phyloP scores from a whole-genome alignment of 2,329 filamentous ascomycete species.

The Camillea tinctor region DNA sequence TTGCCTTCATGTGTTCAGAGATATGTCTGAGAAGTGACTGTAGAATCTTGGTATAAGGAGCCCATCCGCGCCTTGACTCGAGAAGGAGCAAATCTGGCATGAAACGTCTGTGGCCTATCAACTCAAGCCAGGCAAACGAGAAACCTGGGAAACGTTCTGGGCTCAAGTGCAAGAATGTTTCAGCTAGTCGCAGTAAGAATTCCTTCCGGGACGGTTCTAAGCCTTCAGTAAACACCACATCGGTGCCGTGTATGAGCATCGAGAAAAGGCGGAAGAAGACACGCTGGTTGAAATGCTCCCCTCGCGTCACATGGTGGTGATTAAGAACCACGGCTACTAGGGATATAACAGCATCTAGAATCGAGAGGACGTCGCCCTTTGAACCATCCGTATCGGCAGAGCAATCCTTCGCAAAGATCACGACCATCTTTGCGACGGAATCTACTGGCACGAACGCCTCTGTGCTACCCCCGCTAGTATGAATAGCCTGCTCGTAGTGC shows the following conservation, averaged over 20 bases:
- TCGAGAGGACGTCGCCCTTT: constrained; percentile 63
- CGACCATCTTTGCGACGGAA: constrained; percentile 77
- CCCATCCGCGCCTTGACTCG: constrained; percentile 71
- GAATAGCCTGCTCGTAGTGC: constrained; percentile 70
- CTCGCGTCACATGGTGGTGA: constrained; percentile 78
- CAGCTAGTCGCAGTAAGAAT: constrained; percentile 70
- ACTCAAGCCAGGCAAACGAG: constrained; percentile 76
- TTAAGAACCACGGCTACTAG: constrained; percentile 80
- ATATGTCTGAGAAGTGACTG: constrained; percentile 71
- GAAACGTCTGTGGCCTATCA: constrained; percentile 83
- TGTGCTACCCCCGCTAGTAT: constrained; percentile 57
- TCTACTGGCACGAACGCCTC: constrained; percentile 67
- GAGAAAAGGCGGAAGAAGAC: constrained; percentile 92
- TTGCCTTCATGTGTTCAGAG: constrained; percentile 74
- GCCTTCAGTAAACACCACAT: constrained; percentile 56
- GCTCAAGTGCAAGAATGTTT: constrained; percentile 69
- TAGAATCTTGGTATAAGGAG: constrained; percentile 69
- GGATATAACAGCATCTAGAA: constrained; percentile 75
- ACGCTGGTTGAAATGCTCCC: constrained; percentile 80
- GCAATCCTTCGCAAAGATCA: constrained; percentile 72
- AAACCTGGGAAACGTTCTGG: constrained; percentile 80
- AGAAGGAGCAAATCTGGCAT: constrained; percentile 73
- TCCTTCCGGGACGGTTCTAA: constrained; percentile 62
- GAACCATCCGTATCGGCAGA: constrained; percentile 58
- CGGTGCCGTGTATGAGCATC: constrained; percentile 74